phyloP scores from a whole-genome alignment of 2,329 filamentous ascomycete genomes.

The Macrophomina tecta region DNA sequence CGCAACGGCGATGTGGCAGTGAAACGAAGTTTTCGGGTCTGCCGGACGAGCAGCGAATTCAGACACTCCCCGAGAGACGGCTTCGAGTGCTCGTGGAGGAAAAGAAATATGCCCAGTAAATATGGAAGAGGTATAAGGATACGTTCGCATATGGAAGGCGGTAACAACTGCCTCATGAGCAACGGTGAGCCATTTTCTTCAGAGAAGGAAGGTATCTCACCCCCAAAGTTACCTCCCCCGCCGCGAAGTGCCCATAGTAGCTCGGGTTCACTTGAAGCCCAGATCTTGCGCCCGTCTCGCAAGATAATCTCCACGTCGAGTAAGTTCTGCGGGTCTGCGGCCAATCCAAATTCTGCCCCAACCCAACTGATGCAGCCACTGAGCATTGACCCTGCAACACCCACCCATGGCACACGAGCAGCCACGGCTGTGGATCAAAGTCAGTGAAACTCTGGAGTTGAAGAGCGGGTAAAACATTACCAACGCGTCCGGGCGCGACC shows the following conservation, averaged over 20 bases:
- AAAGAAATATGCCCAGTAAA: conserved; percentile 31
- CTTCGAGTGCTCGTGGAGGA: conserved; percentile 27
- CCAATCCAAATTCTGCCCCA: conserved; percentile 45
- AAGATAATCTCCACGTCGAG: conserved; percentile 49
- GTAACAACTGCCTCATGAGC: conserved; percentile 29
- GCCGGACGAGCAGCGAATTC: conserved; percentile 32
- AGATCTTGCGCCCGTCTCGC: conserved; percentile 45
- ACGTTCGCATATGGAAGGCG: conserved; percentile 32
- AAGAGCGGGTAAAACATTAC: conserved; percentile 28
- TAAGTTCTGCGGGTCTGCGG: conserved; percentile 49
- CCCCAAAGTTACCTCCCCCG: conserved; percentile 46
- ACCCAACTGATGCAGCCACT: conserved; percentile 50
- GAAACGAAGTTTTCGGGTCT: conserved; percentile 41
- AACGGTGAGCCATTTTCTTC: conserved; percentile 1
- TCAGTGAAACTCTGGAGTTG: not conserved
- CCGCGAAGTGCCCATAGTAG: conserved; percentile 51
- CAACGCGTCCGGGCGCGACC: conserved; percentile 42
- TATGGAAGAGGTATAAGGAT: conserved; percentile 24
- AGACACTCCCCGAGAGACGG: conserved; percentile 34
- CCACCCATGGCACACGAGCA: conserved; percentile 47
- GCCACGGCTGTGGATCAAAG: conserved; percentile 36
- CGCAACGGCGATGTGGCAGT: conserved; percentile 36
- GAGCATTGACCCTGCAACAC: conserved; percentile 47
- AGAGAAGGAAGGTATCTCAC: conserved; percentile 25
- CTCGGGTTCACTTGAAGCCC: conserved; percentile 49